Percentiles rank a stretch among this genome's conserved stretches.
Evolutionary conservation across 345 rosid species (phyloP).

Genomic region (Populus simonii): DNA sequence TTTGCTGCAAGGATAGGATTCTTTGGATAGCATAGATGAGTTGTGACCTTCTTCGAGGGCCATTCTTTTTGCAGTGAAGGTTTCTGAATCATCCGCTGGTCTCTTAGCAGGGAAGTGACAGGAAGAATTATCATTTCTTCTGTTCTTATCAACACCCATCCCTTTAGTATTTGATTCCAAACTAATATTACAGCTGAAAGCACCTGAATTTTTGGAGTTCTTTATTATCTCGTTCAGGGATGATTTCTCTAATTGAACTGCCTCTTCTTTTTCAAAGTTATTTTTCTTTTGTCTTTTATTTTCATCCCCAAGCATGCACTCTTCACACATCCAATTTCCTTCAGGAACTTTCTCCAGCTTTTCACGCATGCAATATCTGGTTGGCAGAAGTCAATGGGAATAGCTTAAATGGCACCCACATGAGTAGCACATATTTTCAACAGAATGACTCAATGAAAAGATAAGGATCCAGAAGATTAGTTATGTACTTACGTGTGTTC

Average conservation of each 20-base stretch:
- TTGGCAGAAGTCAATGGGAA: background rate
- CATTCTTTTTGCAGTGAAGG: background rate
- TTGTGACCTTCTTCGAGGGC: background rate
- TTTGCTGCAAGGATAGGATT: background rate
- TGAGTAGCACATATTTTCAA: background rate
- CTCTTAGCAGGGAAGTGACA: background rate
- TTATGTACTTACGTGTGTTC: constrained; percentile 74
- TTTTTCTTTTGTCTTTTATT: background rate
- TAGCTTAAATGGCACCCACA: background rate
- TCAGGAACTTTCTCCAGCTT: constrained; percentile 11
- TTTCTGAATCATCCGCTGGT: background rate
- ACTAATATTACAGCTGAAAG: background rate
- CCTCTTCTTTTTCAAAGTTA: background rate
- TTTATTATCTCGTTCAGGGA: background rate
- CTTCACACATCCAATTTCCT: constrained; percentile 12
- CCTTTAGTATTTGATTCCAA: background rate
- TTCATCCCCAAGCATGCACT: background rate
- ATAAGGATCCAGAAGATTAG: background rate
- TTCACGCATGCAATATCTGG: constrained; percentile 11
- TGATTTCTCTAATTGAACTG: background rate
- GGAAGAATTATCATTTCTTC: background rate
- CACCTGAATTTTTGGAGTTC: background rate
- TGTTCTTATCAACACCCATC: background rate
- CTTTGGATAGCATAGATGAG: background rate
- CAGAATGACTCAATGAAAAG: background rate